Evolutionary conservation across 768 basidiomycete genomes (phyloP).

Genomic region (Panus rudis): DNA sequence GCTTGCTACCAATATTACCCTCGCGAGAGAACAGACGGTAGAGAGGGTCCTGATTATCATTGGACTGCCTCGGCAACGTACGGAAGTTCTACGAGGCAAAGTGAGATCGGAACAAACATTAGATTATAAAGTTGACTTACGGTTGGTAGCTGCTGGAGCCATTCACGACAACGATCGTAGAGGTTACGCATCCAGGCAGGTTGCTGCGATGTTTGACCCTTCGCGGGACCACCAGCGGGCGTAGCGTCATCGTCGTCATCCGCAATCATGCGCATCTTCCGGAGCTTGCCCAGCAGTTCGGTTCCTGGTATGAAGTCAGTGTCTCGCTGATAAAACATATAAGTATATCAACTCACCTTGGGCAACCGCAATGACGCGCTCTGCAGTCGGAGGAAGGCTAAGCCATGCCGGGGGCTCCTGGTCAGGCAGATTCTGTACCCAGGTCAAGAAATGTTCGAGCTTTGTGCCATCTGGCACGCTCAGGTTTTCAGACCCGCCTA

Average conservation of each 20-base stretch:
- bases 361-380: conserved; percentile 83
- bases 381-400: conserved; percentile 86
- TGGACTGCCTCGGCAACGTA: conserved; percentile 54
- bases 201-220: conserved; percentile 62
- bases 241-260: conserved; percentile 69
- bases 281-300: conserved; percentile 74
- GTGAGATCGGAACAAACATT: conserved; percentile 8
- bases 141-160: conserved; percentile 69
- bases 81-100: conserved; percentile 48
- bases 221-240: conserved; percentile 45
- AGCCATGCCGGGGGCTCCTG: conserved; percentile 94
- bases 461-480: conserved; percentile 87
- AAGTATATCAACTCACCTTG: conserved; percentile 53
- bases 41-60: conserved; percentile 76
- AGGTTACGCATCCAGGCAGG: conserved; percentile 94
- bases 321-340: background rate
- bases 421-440: conserved; percentile 87
- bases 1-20: conserved; percentile 67
- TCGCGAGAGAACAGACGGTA: conserved; percentile 87
- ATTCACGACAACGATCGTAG: conserved; percentile 75
- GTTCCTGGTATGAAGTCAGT: conserved; percentile 45
- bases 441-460: conserved; percentile 82
- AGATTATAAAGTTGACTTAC: conserved; percentile 34
- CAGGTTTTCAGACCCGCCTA: conserved; percentile 49
- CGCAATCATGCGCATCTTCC: conserved; percentile 85